Evolutionary conservation across 176 grass and related monocot genomes (phyloP).

Genomic region (Raddia distichophylla): DNA sequence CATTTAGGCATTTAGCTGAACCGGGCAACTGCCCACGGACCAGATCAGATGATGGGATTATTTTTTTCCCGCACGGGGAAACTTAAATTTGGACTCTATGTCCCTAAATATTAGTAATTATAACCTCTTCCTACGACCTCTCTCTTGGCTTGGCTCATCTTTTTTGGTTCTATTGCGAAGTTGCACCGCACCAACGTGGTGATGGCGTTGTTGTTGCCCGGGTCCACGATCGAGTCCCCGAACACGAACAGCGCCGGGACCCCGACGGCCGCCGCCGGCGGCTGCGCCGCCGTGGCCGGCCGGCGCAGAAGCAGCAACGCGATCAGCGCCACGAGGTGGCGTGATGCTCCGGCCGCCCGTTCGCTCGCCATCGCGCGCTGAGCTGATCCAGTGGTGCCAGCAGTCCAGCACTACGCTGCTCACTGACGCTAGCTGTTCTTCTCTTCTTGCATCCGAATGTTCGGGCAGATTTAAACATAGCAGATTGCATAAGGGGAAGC

Average conservation of each 20-base stretch:
- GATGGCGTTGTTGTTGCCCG: conserved; percentile 83
- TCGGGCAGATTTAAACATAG: too few species aligned
- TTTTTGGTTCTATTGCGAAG: not conserved
- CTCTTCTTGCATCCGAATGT: too few species aligned
- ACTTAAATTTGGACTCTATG: too few species aligned
- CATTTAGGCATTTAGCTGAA: too few species aligned
- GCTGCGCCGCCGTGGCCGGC: not conserved
- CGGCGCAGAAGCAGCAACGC: not conserved
- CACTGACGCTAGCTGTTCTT: too few species aligned
- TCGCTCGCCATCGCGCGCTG: conserved; percentile 30
- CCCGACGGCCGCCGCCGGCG: not conserved
- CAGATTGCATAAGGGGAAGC: not conserved
- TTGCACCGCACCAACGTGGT: conserved; percentile 48
- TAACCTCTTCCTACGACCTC: too few species aligned
- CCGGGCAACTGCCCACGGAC: too few species aligned
- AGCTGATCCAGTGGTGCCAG: not conserved
- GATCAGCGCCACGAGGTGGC: not conserved
- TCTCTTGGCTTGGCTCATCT: too few species aligned
- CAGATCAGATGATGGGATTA: too few species aligned
- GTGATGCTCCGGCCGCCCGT: not conserved
- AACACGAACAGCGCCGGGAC: conserved; percentile 62
- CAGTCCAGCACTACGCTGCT: too few species aligned
- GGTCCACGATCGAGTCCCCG: conserved; percentile 78
- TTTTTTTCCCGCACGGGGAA: too few species aligned
- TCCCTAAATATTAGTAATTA: too few species aligned